Evolutionary conservation across 306 rosid species (phyloP), one percentile per base, ranked within the genome.

Genomic region (Gillenia trifoliata): DNA sequence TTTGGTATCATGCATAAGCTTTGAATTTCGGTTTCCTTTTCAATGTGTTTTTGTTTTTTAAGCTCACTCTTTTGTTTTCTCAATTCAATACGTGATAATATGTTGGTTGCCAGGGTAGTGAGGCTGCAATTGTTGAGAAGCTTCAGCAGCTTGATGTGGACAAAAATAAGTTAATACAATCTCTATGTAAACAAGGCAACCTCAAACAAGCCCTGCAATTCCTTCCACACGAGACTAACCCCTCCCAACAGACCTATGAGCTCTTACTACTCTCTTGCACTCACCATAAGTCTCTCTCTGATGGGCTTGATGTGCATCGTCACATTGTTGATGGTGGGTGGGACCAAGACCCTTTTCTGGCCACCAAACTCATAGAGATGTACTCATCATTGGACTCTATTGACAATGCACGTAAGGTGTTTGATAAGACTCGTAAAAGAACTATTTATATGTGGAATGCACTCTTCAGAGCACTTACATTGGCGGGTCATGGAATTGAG

Each of bases 381-480:
- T 93, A 89, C 74, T 80, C 87, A 0, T 96, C 88, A 52, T 79
- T 93, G 75, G 93, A 89, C 57, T 81, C 90, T 54, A 64, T 91
- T 19, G 92, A 89, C 47, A 65, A 74, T 72, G 97, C 92, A 55
- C 80, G 90, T 68, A 56, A 88, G 83, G 97, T 91, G 77, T 93
- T 93, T 36, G 90, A 86, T 81, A 86, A 80, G 85, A 88, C 92
- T 66, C 87, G 15, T 22, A 79, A 86, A 6, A 91, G 86, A 82
- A 91, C 96, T 29, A 91, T 93, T 16, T 93, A 84, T 86, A 95
- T 93, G 22, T 91, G 98, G 97, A 91, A 89, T 79, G 98, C 98
- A 41, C 33, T 91, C 50, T 89, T 93, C 15, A 85, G 90, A 55
- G 97, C 91, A 1, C 83, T 93, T 74, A 85, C 97, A 9, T 76